Conservation (phyloP, 208 protist genomes). For the Leishmania tarentolae region DNA sequence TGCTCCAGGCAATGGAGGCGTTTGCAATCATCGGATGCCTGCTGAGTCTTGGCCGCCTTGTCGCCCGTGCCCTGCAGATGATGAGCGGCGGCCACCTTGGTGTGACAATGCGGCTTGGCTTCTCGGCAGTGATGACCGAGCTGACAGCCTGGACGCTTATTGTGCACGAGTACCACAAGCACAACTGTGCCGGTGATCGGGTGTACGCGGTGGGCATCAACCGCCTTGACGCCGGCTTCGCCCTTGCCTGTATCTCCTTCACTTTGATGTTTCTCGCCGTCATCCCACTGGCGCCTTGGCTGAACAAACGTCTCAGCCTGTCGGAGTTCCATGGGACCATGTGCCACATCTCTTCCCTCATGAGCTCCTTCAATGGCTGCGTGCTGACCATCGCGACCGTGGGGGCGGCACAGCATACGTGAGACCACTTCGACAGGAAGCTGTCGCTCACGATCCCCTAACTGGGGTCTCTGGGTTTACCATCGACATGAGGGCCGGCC, state of each 20-base stretch:
- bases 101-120: constrained; percentile 32
- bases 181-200: constrained; percentile 43
- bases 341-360: constrained; percentile 17
- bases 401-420: constrained; percentile 48
- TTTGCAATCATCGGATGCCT: constrained; percentile 45
- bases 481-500: constrained; percentile 31
- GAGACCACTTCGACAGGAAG: constrained; percentile 39
- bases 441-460: constrained; percentile 43
- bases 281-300: constrained; percentile 38
- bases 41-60: constrained; percentile 30
- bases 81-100: constrained; percentile 44
- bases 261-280: constrained; percentile 40
- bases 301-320: constrained; percentile 25
- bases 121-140: constrained; percentile 28
- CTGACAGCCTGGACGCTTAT: constrained; percentile 47
- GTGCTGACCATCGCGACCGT: constrained; percentile 42
- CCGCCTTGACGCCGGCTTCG: constrained; percentile 52
- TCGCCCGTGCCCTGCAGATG: constrained; percentile 41
- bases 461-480: constrained; percentile 53
- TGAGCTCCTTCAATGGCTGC: constrained; percentile 18
- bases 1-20: constrained; percentile 53
- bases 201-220: constrained; percentile 37
- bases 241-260: constrained; percentile 41
- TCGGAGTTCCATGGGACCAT: constrained; percentile 24
- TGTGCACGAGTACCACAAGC: constrained; percentile 56